Evolutionary conservation across 2,329 filamentous ascomycete species (phyloP), one percentile per base, ranked within the genome.

Genomic region (Huntiella decipiens): DNA sequence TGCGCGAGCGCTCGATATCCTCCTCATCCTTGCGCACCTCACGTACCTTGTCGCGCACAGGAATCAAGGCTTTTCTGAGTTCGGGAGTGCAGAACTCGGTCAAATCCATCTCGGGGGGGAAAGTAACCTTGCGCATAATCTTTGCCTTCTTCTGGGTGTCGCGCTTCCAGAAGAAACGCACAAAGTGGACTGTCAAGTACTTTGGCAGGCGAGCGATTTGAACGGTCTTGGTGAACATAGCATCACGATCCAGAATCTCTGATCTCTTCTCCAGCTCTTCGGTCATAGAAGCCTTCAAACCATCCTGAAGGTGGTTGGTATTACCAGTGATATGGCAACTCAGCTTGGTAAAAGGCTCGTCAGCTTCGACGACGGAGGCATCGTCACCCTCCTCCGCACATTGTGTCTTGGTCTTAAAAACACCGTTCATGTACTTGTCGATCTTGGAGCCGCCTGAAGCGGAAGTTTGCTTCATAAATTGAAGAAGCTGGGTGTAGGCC

Each of bases 121-220:
- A 98, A 0, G 85, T 88, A 48, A 98, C 91, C 65, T 96, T 98
- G 59, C 87, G 83, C 83, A 98, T 88, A 55, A 98, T 98, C 71
- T 98, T 98, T 53, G 88, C 87, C 70, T 98, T 98, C 68, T 96
- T 96, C 62, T 92, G 81, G 3, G 84, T 86, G 54, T 93, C 85
- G 40, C 81, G 77, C 58, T 93, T 88, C 91, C 91, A 98, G 67
- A 88, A 95, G 66, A 98, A 98, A 52, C 91, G 84, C 47, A 98
- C 83, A 60, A 98, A 94, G 62, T 98, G 91, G 3, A 98, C 84
- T 0, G 91, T 91, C 38, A 98, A 71, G 60, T 98, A 95, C 61
- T 94, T 93, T 13, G 91, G 91, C 42, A 95, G 68, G 15, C 88
- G 79, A 8, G 87, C 76, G 55, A 98, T 92, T 57, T 79, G 77